phyloP scores from a whole-genome alignment of 192 early-diverging fungal species.

The Rhizophagus clarus region DNA sequence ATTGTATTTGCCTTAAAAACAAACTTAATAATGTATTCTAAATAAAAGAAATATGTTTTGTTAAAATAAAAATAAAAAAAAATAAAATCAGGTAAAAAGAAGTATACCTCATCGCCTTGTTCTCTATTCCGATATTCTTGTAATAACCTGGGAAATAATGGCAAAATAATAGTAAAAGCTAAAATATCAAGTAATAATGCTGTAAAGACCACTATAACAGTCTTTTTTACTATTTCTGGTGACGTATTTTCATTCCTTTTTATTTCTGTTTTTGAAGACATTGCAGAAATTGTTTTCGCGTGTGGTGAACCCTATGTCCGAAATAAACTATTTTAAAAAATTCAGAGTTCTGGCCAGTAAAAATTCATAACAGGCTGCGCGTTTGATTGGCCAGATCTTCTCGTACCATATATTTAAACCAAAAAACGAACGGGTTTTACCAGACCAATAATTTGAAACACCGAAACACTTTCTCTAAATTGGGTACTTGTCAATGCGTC shows the following conservation, averaged over 20 bases:
- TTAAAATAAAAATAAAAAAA: not conserved
- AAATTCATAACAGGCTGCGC: too few relatives aligned
- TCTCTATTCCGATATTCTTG: slow-evolving; percentile 81
- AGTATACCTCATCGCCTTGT: slow-evolving; percentile 56
- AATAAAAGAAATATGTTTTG: not conserved
- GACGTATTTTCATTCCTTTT: not conserved
- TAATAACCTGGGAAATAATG: slow-evolving; percentile 88
- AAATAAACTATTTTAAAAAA: too few relatives aligned
- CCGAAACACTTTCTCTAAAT: too few relatives aligned
- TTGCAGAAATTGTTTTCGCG: too few relatives aligned
- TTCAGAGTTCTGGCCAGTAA: too few relatives aligned
- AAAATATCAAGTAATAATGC: slow-evolving; percentile 94
- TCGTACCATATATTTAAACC: too few relatives aligned
- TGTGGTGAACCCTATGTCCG: too few relatives aligned
- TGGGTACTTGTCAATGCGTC: too few relatives aligned
- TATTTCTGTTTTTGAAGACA: not conserved
- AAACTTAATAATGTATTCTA: slow-evolving; percentile 42
- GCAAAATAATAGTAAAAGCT: slow-evolving; percentile 97
- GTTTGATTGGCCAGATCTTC: too few relatives aligned
- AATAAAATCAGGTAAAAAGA: not conserved
- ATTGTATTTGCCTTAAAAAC: slow-evolving; percentile 37
- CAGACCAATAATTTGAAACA: too few relatives aligned
- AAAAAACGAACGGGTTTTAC: too few relatives aligned
- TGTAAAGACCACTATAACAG: slow-evolving; percentile 69
- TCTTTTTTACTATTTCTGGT: not conserved